A percentile compares a stretch with the other conserved stretches of the same genome.
These are phyloP conservation scores for Pyrus bretschneideri DNA, from an alignment of 306 rosid species.

Conservation along the genomic window DNA sequence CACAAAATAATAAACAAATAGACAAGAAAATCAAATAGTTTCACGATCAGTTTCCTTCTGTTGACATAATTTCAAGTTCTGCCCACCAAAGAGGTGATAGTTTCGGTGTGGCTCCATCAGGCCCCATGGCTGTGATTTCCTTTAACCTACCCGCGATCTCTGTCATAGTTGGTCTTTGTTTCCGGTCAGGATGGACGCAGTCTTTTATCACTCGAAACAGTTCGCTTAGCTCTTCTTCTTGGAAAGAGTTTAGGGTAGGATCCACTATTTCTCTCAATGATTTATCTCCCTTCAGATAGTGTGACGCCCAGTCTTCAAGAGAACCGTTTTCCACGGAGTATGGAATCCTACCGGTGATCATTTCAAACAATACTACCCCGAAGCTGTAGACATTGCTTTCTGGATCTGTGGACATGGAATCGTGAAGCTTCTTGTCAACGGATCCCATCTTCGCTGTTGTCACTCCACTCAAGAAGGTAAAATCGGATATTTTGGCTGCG, in stretches of 20 bases:
- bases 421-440: slow-evolving; percentile 22
- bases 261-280: slow-evolving; percentile 58
- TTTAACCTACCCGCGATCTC: slow-evolving; percentile 51
- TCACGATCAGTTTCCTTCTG: slow-evolving; percentile 38
- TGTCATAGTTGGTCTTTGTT: slow-evolving; percentile 51
- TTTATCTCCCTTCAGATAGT: slow-evolving; percentile 47
- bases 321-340: slow-evolving; percentile 44
- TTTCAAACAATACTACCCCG: slow-evolving; percentile 65
- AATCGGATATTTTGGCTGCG: slow-evolving; percentile 80
- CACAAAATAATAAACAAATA: neutral
- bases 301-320: slow-evolving; percentile 49
- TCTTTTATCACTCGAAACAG: slow-evolving; percentile 43
- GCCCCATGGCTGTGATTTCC: slow-evolving; percentile 64
- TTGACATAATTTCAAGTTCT: slow-evolving; percentile 73
- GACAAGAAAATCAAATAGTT: slow-evolving; percentile 1
- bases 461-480: slow-evolving; percentile 56
- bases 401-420: slow-evolving; percentile 29
- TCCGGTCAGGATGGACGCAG: slow-evolving; percentile 47
- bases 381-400: slow-evolving; percentile 68
- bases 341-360: slow-evolving; percentile 68
- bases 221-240: slow-evolving; percentile 42
- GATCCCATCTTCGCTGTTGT: slow-evolving; percentile 32
- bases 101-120: slow-evolving; percentile 73
- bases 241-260: slow-evolving; percentile 46
- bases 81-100: slow-evolving; percentile 96